These are phyloP conservation scores for Moesziomyces sp. DNA, from an alignment of 1,284 basidiomycete genomes.

Conservation along the genomic window DNA sequence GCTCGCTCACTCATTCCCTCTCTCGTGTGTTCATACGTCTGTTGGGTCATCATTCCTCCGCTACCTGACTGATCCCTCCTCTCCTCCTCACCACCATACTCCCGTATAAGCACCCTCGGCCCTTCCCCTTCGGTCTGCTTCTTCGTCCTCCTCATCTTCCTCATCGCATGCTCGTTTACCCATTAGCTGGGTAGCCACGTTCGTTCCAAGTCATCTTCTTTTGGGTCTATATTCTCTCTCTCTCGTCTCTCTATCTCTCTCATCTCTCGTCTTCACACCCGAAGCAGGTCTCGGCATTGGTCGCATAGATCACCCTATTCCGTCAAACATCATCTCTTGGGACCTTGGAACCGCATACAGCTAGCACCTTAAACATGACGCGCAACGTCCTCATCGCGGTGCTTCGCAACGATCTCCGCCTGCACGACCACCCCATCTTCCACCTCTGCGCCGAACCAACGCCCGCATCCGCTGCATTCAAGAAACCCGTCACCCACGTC, in stretches of 20 bases:
- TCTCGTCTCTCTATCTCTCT: neutral
- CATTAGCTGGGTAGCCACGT: neutral
- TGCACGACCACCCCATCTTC: conserved; percentile 61
- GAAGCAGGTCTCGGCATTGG: too few species aligned
- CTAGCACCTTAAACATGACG: conserved; percentile 19
- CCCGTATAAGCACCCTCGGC: too few species aligned
- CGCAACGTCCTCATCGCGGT: conserved; percentile 47
- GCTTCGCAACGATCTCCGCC: conserved; percentile 57
- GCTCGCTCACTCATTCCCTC: neutral
- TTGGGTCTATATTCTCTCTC: conserved; percentile 13
- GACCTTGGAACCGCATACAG: too few species aligned
- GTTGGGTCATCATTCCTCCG: neutral
- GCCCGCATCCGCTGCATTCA: conserved; percentile 30
- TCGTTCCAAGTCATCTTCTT: neutral
- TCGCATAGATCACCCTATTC: neutral
- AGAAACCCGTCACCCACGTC: conserved; percentile 53
- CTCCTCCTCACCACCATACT: neutral
- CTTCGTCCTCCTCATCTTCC: neutral
- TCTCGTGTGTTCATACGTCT: too few species aligned
- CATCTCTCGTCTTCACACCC: neutral
- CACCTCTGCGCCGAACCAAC: conserved; percentile 44
- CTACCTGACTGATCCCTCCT: neutral
- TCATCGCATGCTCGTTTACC: too few species aligned
- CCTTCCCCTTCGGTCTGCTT: neutral
- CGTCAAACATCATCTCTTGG: neutral